phyloP scores from a whole-genome alignment of 129 eudicot species.

The Tagetes erecta region DNA sequence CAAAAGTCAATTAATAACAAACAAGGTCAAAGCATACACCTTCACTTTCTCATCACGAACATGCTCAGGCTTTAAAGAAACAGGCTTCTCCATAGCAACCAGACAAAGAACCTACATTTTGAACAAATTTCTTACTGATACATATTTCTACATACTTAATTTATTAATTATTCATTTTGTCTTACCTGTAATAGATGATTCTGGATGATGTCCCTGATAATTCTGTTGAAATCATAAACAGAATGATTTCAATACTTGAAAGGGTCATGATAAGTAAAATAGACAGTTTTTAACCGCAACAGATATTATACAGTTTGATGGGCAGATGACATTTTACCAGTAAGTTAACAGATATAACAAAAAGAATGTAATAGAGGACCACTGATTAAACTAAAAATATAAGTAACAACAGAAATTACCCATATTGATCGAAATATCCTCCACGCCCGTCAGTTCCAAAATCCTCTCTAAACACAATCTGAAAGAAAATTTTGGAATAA shows the following conservation, averaged over 20 bases:
- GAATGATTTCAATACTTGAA: neutral
- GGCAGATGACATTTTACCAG: neutral
- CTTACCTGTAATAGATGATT: slow-evolving; percentile 94
- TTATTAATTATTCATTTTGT: neutral
- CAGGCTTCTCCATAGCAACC: slow-evolving; percentile 95
- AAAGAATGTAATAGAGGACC: neutral
- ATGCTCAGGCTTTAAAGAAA: slow-evolving; percentile 90
- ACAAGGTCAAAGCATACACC: slow-evolving; percentile 42
- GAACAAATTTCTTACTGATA: neutral
- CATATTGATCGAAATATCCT: slow-evolving; percentile 96
- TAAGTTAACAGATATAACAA: neutral
- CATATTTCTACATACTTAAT: neutral
- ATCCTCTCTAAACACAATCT: slow-evolving; percentile 99
- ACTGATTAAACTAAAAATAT: neutral
- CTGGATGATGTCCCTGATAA: slow-evolving; percentile 96
- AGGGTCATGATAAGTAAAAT: neutral
- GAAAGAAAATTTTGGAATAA: slow-evolving; percentile 15
- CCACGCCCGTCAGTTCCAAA: slow-evolving; percentile 99
- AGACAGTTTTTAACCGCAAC: slow-evolving; percentile 1
- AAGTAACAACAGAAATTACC: slow-evolving; percentile 51
- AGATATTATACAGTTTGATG: neutral
- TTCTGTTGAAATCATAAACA: slow-evolving; percentile 53
- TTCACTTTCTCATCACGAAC: slow-evolving; percentile 99
- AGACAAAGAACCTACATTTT: slow-evolving; percentile 79
- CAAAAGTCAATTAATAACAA: neutral